A percentile compares a stretch with the other conserved stretches of the same genome.
phyloP scores from a whole-genome alignment of 192 early-diverging fungal species.

The Backusella parvicylindrica region DNA sequence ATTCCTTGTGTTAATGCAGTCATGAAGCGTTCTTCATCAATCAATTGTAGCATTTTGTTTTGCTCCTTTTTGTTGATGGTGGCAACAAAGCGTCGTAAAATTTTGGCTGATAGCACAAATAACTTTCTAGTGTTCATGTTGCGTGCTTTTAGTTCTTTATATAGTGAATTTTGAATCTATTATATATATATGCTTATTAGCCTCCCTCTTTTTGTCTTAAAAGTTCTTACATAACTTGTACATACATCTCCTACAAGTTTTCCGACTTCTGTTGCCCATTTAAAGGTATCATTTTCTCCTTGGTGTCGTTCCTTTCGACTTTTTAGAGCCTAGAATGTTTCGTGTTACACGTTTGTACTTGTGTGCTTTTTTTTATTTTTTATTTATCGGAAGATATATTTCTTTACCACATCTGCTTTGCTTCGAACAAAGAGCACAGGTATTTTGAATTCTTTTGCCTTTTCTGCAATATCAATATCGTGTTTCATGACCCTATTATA shows the following conservation, averaged over 20 bases:
- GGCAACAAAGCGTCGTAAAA: slow-evolving; percentile 27
- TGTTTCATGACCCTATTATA: not conserved
- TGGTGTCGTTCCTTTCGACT: not conserved
- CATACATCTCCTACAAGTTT: slow-evolving; percentile 26
- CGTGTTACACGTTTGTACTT: not conserved
- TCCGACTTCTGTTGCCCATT: slow-evolving; percentile 24
- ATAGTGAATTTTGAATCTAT: slow-evolving; percentile 8
- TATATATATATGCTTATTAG: not conserved
- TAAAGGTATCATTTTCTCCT: not conserved
- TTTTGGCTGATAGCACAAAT: slow-evolving; percentile 33
- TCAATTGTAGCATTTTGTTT: not conserved
- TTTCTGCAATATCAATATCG: slow-evolving; percentile 22
- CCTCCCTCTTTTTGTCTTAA: not conserved
- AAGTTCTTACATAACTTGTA: too few species aligned
- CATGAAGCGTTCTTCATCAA: slow-evolving; percentile 32
- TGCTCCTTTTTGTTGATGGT: slow-evolving; percentile 18
- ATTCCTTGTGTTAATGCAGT: slow-evolving; percentile 27
- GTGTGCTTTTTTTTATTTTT: not conserved
- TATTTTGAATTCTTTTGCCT: slow-evolving; percentile 20
- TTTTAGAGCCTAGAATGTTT: slow-evolving; percentile 10
- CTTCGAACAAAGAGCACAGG: slow-evolving; percentile 30
- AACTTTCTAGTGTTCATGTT: slow-evolving; percentile 19
- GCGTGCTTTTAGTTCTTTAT: slow-evolving; percentile 18
- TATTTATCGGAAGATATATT: not conserved
- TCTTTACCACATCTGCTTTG: slow-evolving; percentile 30